Percentiles rank a stretch among this genome's conserved stretches.
These are phyloP conservation scores for Allantophomopsis lycopodina DNA, from an alignment of 2,329 filamentous ascomycete genomes.

Conservation along the genomic window DNA sequence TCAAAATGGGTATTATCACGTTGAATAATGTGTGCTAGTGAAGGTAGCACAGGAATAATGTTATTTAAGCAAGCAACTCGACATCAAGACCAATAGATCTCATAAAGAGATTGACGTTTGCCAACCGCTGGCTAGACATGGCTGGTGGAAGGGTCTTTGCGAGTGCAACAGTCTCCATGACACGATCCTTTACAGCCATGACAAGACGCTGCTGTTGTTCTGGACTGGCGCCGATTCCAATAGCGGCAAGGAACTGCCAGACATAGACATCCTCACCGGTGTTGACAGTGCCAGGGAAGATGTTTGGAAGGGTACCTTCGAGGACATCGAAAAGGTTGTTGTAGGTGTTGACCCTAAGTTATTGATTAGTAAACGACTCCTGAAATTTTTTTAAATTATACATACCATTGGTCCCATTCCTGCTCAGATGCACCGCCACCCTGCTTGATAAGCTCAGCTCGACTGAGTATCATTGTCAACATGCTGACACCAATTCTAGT, in stretches of 20 bases:
- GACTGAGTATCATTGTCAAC: constrained; percentile 86
- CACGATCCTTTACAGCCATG: constrained; percentile 90
- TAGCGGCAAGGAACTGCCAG: constrained; percentile 93
- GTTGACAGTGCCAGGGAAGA: constrained; percentile 87
- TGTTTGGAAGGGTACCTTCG: constrained; percentile 68
- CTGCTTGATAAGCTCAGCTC: constrained; percentile 87
- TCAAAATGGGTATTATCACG: too few relatives aligned
- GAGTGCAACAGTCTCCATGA: constrained; percentile 85
- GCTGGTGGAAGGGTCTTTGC: constrained; percentile 81
- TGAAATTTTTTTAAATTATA: constrained; percentile 3
- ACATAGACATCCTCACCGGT: constrained; percentile 90
- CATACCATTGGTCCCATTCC: constrained; percentile 70
- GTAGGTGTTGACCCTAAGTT: constrained; percentile 56
- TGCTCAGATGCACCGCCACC: constrained; percentile 54
- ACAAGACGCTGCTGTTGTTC: constrained; percentile 94
- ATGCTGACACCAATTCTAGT: constrained; percentile 83
- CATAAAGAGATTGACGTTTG: constrained; percentile 97
- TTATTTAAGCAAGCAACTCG: constrained; percentile 34
- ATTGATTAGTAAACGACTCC: constrained; percentile 17
- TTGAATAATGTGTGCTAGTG: too few relatives aligned
- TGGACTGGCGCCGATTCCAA: constrained; percentile 83
- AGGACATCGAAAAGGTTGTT: constrained; percentile 77
- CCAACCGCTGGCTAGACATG: constrained; percentile 70
- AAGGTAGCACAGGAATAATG: too few relatives aligned
- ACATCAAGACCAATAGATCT: constrained; percentile 97